A percentile compares a stretch with the other conserved stretches of the same genome.
These are phyloP conservation scores for Ceratobasidium theobromae DNA, from an alignment of 1,284 basidiomycete genomes.

Conservation along the genomic window DNA sequence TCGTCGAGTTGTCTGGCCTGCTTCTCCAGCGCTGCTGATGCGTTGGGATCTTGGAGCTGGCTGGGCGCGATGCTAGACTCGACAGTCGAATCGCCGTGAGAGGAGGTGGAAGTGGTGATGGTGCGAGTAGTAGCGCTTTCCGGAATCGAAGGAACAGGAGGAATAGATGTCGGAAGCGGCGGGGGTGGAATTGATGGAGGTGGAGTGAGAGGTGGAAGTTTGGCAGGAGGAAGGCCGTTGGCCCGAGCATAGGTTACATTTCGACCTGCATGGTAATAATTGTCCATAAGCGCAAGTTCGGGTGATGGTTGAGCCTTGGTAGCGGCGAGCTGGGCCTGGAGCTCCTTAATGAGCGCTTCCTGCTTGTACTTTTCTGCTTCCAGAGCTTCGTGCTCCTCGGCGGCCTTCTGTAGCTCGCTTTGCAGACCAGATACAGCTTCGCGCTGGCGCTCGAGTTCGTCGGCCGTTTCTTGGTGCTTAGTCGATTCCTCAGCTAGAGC, in stretches of 20 bases:
- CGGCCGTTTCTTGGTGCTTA: constrained; percentile 66
- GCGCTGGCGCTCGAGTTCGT: constrained; percentile 75
- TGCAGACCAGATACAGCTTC: constrained; percentile 73
- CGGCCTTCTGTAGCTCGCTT: constrained; percentile 68
- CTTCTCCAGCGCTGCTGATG: constrained; percentile 63
- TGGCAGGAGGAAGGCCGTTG: constrained; percentile 62
- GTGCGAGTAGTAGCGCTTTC: constrained; percentile 36
- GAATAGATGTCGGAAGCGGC: constrained; percentile 62
- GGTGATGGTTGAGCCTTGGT: constrained; percentile 25
- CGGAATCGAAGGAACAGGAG: constrained; percentile 35
- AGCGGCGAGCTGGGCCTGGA: constrained; percentile 65
- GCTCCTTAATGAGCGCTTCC: constrained; percentile 65
- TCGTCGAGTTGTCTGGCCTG: constrained; percentile 76
- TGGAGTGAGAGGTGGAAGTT: constrained; percentile 84
- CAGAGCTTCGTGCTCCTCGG: constrained; percentile 77
- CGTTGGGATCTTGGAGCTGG: constrained; percentile 54
- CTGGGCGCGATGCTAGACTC: constrained; percentile 50
- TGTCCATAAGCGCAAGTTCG: constrained; percentile 42
- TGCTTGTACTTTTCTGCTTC: constrained; percentile 70
- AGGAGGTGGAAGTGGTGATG: constrained; percentile 47
- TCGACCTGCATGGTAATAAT: constrained; percentile 49
- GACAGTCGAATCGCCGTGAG: constrained; percentile 54
- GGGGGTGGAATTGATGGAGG: constrained; percentile 87
- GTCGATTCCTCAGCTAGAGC: constrained; percentile 69
- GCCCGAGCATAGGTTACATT: constrained; percentile 55